Conservation (phyloP, 768 basidiomycete genomes). For the Coprinopsis strossmayeri region DNA sequence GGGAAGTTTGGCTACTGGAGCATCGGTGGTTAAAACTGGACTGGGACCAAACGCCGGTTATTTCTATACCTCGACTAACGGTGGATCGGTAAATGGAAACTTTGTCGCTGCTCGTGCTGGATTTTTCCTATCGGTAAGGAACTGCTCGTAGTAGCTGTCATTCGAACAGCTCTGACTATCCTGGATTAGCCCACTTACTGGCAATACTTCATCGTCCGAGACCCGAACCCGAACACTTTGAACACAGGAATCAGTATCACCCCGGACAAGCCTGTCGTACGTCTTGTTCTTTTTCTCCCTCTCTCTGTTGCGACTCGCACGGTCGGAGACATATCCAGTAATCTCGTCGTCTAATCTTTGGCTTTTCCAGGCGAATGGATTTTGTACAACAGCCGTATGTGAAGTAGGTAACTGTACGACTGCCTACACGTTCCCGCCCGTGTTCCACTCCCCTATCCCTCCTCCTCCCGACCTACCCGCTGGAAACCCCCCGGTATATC, state of each 20-base stretch:
- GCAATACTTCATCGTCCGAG: slow-evolving; percentile 6
- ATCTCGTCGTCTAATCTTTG: neutral
- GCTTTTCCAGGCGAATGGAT: slow-evolving; percentile 1
- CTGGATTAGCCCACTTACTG: slow-evolving; percentile 5
- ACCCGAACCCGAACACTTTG: slow-evolving; percentile 3
- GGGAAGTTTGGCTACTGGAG: neutral
- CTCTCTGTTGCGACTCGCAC: neutral
- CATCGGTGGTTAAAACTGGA: neutral
- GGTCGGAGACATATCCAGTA: neutral
- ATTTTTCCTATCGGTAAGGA: slow-evolving; percentile 3
- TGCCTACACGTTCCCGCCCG: slow-evolving; percentile 4
- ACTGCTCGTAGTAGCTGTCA: neutral
- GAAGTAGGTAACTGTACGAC: neutral
- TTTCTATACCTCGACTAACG: slow-evolving; percentile 4
- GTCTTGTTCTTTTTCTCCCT: neutral
- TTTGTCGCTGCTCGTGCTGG: slow-evolving; percentile 6
- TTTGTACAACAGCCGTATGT: slow-evolving; percentile 4
- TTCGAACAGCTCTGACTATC: neutral
- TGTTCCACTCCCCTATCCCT: neutral
- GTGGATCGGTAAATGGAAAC: neutral
- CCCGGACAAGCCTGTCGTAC: slow-evolving; percentile 3
- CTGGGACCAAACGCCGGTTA: slow-evolving; percentile 2
- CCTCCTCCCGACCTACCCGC: slow-evolving; percentile 1
- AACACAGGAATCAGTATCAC: slow-evolving; percentile 7
- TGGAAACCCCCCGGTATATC: slow-evolving; percentile 1